phyloP scores from a whole-genome alignment of 495 filamentous ascomycete genomes.

The Penicillium flavigenum region DNA sequence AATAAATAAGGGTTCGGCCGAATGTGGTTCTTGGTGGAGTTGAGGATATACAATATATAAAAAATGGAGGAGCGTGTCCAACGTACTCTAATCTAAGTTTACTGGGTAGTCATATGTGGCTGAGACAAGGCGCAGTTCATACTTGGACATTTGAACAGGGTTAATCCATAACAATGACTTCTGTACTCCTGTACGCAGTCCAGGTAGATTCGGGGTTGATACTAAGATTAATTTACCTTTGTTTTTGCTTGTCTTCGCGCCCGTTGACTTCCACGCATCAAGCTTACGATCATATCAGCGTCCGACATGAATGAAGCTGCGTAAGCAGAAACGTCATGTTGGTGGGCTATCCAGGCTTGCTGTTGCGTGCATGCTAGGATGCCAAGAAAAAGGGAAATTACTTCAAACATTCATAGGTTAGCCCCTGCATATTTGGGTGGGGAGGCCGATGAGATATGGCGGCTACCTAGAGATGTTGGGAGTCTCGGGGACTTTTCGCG shows the following conservation, averaged over 20 bases:
- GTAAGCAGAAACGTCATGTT: slow-evolving; percentile 31
- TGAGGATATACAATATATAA: neutral
- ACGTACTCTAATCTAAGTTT: neutral
- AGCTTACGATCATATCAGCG: neutral
- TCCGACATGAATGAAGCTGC: slow-evolving; percentile 14
- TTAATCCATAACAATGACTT: neutral
- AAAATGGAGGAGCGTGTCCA: neutral
- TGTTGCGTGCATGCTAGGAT: neutral
- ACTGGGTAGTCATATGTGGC: neutral
- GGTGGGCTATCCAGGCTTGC: slow-evolving; percentile 4
- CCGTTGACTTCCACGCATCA: neutral
- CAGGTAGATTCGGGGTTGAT: neutral
- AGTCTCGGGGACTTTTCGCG: neutral
- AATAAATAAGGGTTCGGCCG: slow-evolving; percentile 1
- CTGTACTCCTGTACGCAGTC: neutral
- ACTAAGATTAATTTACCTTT: neutral
- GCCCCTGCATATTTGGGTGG: slow-evolving; percentile 28
- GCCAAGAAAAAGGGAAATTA: slow-evolving; percentile 19
- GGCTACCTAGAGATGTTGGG: neutral
- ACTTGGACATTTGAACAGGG: neutral
- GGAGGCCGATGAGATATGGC: neutral
- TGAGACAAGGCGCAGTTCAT: neutral
- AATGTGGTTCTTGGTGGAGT: slow-evolving; percentile 7
- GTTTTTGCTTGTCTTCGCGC: neutral
- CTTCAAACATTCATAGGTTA: slow-evolving; percentile 13